Evolutionary conservation across 257 asterid species (phyloP).

Genomic region (Gentiana dahurica): DNA sequence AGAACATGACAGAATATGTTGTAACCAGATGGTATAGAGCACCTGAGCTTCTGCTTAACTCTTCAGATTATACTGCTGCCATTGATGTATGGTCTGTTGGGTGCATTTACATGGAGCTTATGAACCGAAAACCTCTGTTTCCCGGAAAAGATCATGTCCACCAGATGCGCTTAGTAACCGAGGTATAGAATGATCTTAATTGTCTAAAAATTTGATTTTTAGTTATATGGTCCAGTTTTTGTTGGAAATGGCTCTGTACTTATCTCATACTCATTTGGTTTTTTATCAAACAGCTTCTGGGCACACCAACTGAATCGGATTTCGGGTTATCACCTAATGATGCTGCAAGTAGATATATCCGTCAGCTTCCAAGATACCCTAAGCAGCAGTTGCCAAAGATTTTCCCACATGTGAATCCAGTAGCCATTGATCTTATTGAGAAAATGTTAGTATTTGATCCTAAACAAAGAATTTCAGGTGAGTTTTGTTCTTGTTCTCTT

Average conservation of each 20-base stretch:
- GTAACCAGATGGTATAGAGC: constrained; percentile 99
- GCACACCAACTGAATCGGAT: constrained; percentile 86
- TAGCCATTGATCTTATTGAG: constrained; percentile 82
- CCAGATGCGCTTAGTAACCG: constrained; percentile 79
- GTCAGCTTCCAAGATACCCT: constrained; percentile 76
- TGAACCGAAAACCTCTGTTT: constrained; percentile 81
- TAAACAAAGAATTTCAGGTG: constrained; percentile 80
- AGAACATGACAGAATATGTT: constrained; percentile 92
- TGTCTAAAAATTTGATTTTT: too few relatives aligned
- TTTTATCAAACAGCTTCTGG: constrained; percentile 51
- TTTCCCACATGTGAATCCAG: constrained; percentile 78
- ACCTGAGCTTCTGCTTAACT: constrained; percentile 76
- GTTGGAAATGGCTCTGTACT: too few relatives aligned
- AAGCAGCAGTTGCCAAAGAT: constrained; percentile 57
- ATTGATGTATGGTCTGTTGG: constrained; percentile 99
- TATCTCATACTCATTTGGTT: background rate
- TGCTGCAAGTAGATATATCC: constrained; percentile 71
- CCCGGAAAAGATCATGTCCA: constrained; percentile 98
- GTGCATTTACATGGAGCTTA: constrained; percentile 94
- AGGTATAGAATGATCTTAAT: constrained; percentile 21
- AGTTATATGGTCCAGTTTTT: too few relatives aligned
- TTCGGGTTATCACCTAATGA: constrained; percentile 56
- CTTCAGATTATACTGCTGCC: constrained; percentile 82
- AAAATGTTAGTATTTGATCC: constrained; percentile 87
- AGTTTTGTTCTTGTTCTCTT: background rate